Evolutionary conservation across 2,329 filamentous ascomycete genomes (phyloP), one percentile per base, ranked within the genome.

Genomic region (Pestalotiopsis sp.): DNA sequence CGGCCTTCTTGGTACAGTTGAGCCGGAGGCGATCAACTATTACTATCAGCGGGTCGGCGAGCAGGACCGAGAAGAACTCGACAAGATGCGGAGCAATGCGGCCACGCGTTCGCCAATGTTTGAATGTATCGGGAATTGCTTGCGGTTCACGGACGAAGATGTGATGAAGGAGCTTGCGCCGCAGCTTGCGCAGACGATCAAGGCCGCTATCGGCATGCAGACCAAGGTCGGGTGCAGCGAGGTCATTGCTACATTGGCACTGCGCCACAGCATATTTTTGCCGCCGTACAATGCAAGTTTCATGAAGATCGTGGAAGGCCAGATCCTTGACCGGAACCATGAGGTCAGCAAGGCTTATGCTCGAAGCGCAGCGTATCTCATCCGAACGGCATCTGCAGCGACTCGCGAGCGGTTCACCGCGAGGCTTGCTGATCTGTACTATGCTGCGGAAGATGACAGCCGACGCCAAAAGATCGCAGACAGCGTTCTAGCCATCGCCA

Each of bases 321-420:
- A 95, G 68, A 89, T 95, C 1, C 87, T 97, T 64, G 96, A 99
- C 78, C 91, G 92, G 71, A 99, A 99, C 76, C 94, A 98, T 74
- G 96, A 97, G 20, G 95, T 98, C 68, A 95, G 92, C 76, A 92
- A 93, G 70, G 93, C 93, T 2, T 99, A 98, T 78, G 95, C 95
- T 23, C 91, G 90, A 66, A 91, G 95, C 3, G 89, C 94, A 25
- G 96, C 95, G 0, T 98, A 98, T 77, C 85, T 98, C 67, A 87
- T 96, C 73, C 89, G 90, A 38, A 81, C 86, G 2, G 86, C 84
- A 0, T 82, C 84, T 11, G 81, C 87, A 13, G 79, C 84, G 11
- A 79, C 83, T 12, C 85, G 86, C 62, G 78, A 85, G 52, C 79
- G 82, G 5, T 89, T 90, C 70, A 86, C 85, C 45, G 77, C 81